phyloP scores from a whole-genome alignment of 257 asterid species.

The Coffea eugenioides region DNA sequence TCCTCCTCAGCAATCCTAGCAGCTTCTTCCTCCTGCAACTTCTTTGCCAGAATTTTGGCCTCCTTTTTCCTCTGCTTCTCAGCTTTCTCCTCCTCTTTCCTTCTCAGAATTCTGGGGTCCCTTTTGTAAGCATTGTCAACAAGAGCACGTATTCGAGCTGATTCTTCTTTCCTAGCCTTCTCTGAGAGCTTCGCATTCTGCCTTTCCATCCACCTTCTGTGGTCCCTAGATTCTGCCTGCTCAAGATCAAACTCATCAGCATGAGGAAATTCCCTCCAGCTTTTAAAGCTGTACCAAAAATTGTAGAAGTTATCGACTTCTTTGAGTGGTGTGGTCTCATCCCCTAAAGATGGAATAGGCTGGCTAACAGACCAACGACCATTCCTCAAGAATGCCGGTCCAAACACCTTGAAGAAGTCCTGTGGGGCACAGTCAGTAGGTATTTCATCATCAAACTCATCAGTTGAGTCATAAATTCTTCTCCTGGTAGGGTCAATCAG shows the following conservation, averaged over 20 bases:
- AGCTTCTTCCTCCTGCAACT: conserved; percentile 82
- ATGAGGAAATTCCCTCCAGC: conserved; percentile 99
- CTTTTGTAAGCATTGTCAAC: conserved; percentile 89
- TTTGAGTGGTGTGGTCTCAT: conserved; percentile 54
- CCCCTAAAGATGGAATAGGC: conserved; percentile 73
- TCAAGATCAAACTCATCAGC: conserved; percentile 91
- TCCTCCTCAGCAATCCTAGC: conserved; percentile 76
- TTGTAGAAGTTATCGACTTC: conserved; percentile 82
- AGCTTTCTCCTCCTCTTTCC: conserved; percentile 79
- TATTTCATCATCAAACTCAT: conserved; percentile 96
- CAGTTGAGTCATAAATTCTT: conserved; percentile 91
- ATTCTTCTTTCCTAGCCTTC: conserved; percentile 93
- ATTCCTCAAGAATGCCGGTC: conserved; percentile 95
- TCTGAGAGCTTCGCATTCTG: conserved; percentile 91
- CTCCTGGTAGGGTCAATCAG: conserved; percentile 85
- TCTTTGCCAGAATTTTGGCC: conserved; percentile 81
- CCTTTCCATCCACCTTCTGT: conserved; percentile 96
- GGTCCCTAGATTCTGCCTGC: conserved; percentile 97
- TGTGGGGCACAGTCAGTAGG: conserved; percentile 82
- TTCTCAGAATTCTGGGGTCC: conserved; percentile 79
- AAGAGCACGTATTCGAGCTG: conserved; percentile 69
- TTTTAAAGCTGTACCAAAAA: conserved; percentile 89
- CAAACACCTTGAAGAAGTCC: conserved; percentile 89
- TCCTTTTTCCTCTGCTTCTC: conserved; percentile 89
- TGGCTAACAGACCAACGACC: conserved; percentile 92